phyloP scores from a whole-genome alignment of 2,329 filamentous ascomycete species.

The Aspergillus spinulosporus region DNA sequence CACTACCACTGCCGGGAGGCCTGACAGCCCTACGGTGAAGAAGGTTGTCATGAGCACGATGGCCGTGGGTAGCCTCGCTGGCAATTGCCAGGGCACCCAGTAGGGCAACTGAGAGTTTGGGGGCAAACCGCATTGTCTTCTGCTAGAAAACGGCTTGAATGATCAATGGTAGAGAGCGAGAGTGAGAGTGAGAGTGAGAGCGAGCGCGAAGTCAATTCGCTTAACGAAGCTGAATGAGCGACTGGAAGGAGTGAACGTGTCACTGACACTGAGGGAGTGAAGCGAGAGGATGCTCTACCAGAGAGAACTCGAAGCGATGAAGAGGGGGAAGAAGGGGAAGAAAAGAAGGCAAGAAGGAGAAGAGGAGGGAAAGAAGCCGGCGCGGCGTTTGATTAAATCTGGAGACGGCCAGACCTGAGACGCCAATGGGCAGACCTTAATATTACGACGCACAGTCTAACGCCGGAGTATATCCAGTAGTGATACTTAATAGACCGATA shows the following conservation, averaged over 20 bases:
- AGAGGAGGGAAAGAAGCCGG: neutral
- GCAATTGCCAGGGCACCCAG: conserved; percentile 38
- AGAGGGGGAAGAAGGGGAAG: conserved; percentile 15
- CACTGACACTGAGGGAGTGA: conserved; percentile 20
- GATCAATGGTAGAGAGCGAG: conserved; percentile 12
- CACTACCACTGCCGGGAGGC: neutral
- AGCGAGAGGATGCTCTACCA: conserved; percentile 19
- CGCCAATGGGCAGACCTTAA: conserved; percentile 1
- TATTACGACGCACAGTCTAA: neutral
- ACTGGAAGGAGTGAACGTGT: conserved; percentile 15
- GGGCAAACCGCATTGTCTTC: conserved; percentile 38
- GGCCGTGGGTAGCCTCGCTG: conserved; percentile 34
- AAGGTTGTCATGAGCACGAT: conserved; percentile 25
- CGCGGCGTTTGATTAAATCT: conserved; percentile 20
- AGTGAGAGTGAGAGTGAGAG: conserved; percentile 13
- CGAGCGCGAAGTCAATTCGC: conserved; percentile 41
- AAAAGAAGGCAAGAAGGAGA: conserved; percentile 18
- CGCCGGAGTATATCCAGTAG: neutral
- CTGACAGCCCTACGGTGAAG: conserved; percentile 24
- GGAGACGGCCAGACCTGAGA: conserved; percentile 13
- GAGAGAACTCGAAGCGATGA: conserved; percentile 13
- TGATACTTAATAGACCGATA: neutral
- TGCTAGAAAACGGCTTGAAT: conserved; percentile 24
- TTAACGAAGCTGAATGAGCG: conserved; percentile 13
- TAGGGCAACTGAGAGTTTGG: conserved; percentile 38